These are phyloP conservation scores for Trypanosoma mega DNA, from an alignment of 208 protist species.

Conservation along the genomic window DNA sequence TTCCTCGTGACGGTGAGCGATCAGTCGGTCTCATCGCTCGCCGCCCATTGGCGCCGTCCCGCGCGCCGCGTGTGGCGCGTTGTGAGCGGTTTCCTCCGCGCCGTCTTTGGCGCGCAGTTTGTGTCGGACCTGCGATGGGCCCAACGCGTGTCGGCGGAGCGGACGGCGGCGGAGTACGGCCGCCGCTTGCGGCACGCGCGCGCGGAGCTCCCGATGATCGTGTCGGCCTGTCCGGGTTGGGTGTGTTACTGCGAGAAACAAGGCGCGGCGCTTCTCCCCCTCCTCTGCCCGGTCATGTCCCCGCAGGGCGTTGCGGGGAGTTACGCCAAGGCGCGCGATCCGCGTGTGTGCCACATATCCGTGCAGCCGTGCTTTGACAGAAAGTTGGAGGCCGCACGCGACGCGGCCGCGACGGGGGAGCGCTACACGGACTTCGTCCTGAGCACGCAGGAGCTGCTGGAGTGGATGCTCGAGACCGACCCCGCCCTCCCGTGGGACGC, in stretches of 20 bases:
- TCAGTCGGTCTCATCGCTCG: constrained; percentile 91
- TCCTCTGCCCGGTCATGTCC: constrained; percentile 94
- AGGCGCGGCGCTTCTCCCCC: constrained; percentile 86
- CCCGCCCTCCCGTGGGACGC: constrained; percentile 42
- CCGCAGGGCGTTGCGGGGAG: constrained; percentile 96
- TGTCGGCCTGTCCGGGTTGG: constrained; percentile 96
- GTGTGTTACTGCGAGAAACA: constrained; percentile 99
- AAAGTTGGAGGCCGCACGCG: constrained; percentile 97
- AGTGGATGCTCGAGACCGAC: constrained; percentile 78
- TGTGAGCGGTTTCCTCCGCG: constrained; percentile 78
- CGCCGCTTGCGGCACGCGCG: constrained; percentile 22
- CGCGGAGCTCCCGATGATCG: constrained; percentile 87
- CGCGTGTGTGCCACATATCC: constrained; percentile 89
- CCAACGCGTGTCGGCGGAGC: constrained; percentile 63
- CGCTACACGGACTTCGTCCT: constrained; percentile 97
- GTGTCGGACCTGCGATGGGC: constrained; percentile 87
- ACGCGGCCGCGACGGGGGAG: constrained; percentile 36
- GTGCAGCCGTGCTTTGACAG: constrained; percentile 99
- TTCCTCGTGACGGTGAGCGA: constrained; percentile 93
- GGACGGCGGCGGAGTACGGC: constrained; percentile 85
- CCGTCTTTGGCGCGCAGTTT: constrained; percentile 31
- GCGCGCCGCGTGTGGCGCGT: constrained; percentile 38
- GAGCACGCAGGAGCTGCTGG: constrained; percentile 91
- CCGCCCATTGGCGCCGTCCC: constrained; percentile 64
- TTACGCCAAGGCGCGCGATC: constrained; percentile 68